phyloP scores from a whole-genome alignment of 441 rosid species.

The Croton laevigatus region DNA sequence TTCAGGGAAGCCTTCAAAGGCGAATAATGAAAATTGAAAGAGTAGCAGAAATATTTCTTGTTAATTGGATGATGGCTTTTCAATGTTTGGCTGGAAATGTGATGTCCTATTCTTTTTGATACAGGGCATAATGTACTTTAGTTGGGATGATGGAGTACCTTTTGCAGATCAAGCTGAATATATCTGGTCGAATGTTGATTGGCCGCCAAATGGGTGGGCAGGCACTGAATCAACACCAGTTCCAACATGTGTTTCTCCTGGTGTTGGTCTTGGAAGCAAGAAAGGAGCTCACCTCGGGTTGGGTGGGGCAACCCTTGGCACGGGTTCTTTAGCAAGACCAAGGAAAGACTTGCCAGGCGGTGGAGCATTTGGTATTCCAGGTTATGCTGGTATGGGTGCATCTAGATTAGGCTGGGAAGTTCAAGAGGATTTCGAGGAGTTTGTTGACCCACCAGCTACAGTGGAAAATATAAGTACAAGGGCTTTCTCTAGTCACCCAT shows the following conservation, averaged over 20 bases:
- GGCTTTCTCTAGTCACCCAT: constrained; percentile 90
- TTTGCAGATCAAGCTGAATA: constrained; percentile 44
- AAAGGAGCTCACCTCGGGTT: constrained; percentile 78
- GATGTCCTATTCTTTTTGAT: constrained; percentile 24
- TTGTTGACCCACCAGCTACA: constrained; percentile 73
- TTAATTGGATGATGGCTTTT: background rate
- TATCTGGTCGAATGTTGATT: constrained; percentile 81
- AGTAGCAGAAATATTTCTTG: background rate
- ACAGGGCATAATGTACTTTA: constrained; percentile 84
- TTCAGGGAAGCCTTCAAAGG: constrained; percentile 4
- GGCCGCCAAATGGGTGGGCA: constrained; percentile 95
- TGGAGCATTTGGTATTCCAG: constrained; percentile 65
- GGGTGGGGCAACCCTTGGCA: constrained; percentile 73
- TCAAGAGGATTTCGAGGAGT: constrained; percentile 73
- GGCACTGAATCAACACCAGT: constrained; percentile 74
- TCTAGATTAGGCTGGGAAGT: constrained; percentile 83
- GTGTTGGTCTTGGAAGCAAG: constrained; percentile 72
- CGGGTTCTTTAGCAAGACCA: constrained; percentile 49
- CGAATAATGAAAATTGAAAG: constrained; percentile 2
- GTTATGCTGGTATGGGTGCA: constrained; percentile 65
- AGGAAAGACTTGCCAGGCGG: constrained; percentile 49
- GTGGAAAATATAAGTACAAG: constrained; percentile 66
- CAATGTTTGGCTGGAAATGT: background rate
- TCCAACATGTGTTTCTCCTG: constrained; percentile 74
- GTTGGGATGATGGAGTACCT: constrained; percentile 51